Percentiles rank a stretch among this genome's conserved stretches.
These are phyloP conservation scores for Penicillium glabrum DNA, from an alignment of 2,329 filamentous ascomycete genomes.

Conservation along the genomic window DNA sequence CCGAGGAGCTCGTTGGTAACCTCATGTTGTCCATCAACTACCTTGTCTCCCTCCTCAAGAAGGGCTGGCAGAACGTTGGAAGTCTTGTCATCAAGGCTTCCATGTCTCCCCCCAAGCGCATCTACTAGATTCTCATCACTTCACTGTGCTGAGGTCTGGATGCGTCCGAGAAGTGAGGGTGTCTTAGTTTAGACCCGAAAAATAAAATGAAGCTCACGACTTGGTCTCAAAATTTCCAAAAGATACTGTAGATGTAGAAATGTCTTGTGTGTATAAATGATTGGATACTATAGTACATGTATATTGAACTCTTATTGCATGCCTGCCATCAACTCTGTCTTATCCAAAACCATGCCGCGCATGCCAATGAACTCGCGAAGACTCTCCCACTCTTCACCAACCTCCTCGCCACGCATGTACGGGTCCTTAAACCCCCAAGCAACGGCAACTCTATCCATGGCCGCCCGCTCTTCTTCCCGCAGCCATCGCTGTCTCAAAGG, in stretches of 20 bases:
- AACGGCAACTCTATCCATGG: slow-evolving; percentile 79
- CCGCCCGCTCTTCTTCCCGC: slow-evolving; percentile 83
- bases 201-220: slow-evolving; percentile 35
- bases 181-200: slow-evolving; percentile 29
- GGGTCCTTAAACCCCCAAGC: slow-evolving; percentile 89
- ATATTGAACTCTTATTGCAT: slow-evolving; percentile 64
- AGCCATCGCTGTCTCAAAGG: slow-evolving; percentile 80
- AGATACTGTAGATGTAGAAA: background rate
- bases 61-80: slow-evolving; percentile 99
- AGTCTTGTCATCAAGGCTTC: slow-evolving; percentile 99
- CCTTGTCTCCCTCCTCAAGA: slow-evolving; percentile 98
- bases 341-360: slow-evolving; percentile 87
- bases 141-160: slow-evolving; percentile 25
- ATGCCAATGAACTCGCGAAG: slow-evolving; percentile 79
- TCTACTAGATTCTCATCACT: slow-evolving; percentile 70
- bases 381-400: slow-evolving; percentile 84
- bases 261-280: slow-evolving; percentile 2
- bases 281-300: slow-evolving; percentile 10
- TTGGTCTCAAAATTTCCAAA: slow-evolving; percentile 25
- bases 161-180: slow-evolving; percentile 27
- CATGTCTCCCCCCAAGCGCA: slow-evolving; percentile 97
- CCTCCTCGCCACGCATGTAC: slow-evolving; percentile 81
- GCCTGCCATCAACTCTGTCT: slow-evolving; percentile 85
- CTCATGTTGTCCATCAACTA: slow-evolving; percentile 99
- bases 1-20: slow-evolving; percentile 96